Evolutionary conservation across 345 rosid genomes (phyloP).

Genomic region (Mallotus nudiflorus): DNA sequence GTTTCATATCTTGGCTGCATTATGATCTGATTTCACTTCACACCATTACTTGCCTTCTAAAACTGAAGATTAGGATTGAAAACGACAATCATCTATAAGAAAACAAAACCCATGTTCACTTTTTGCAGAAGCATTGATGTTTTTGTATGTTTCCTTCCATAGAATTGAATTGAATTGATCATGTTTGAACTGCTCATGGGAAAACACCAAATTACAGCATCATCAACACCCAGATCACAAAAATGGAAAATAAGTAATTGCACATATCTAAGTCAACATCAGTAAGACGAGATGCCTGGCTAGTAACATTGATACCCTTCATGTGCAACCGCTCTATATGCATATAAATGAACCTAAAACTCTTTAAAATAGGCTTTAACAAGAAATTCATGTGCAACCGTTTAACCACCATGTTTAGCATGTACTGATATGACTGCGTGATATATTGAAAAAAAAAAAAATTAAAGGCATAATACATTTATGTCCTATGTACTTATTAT

Average conservation of each 20-base stretch:
- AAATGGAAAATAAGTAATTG: background rate
- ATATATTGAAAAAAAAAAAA: too few relatives aligned
- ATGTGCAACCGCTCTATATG: background rate
- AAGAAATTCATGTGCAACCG: too few relatives aligned
- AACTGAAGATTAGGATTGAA: background rate
- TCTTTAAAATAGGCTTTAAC: too few relatives aligned
- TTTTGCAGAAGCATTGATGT: background rate
- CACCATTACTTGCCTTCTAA: background rate
- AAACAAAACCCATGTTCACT: background rate
- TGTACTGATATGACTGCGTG: too few relatives aligned
- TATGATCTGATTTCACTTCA: background rate
- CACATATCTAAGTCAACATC: background rate
- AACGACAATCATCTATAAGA: background rate
- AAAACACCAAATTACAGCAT: background rate
- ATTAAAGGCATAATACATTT: too few relatives aligned
- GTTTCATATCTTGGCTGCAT: background rate
- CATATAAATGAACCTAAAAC: background rate
- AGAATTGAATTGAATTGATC: background rate
- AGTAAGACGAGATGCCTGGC: background rate
- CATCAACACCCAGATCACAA: background rate
- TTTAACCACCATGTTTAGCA: too few relatives aligned
- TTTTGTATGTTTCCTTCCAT: background rate
- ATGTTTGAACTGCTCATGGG: background rate
- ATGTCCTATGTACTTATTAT: too few relatives aligned
- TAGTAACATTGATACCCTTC: background rate